Evolutionary conservation across 169 alveolate genomes (phyloP), one percentile per base, ranked within the genome.

Genomic region (Eimeria necatrix): DNA sequence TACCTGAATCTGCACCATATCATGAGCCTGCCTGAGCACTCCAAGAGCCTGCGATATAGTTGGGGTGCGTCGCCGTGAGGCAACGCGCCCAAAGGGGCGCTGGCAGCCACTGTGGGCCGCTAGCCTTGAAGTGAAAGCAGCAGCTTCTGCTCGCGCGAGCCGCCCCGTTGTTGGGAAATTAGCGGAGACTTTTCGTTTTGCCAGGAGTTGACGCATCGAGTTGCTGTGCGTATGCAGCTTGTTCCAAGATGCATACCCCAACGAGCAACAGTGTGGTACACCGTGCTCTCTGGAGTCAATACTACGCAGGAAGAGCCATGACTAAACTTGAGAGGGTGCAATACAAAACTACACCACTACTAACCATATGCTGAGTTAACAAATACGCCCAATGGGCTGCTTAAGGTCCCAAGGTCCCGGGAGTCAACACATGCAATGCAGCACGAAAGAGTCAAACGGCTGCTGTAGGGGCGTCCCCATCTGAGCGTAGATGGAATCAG

Each of bases 1-100:
- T 85, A 85, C 93, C 93, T 85, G 93, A 85, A 52, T 41, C 60
- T 85, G 83, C 93, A 85, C 93, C 60, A 60, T 60, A 85, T 85
- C 93, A 85, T 85, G 93, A 85, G 51, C 93, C 93, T 85, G 93
- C 93, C 93, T 61, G 81, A 85, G 46, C 93, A 85, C 93, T 85
- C 93, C 93, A 60, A 85, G 93, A 73, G 73, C 93, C 78, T 85
- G 93, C 93, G 83, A 85, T 61, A 85, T 80, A 61, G 80, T 18
- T 46, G 93, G 20, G 93, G 81, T 59, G 93, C 93, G 73, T 85
- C 64, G 81, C 93, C 93, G 70, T 22, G 64, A 20, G 93, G 93
- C 81, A 64, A 85, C 81, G n/a, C 80, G 93, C 93, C 80, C 81
- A 10, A 73, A 59, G 22, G 93, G 49, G 93, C 61, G 81, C 60